Evolutionary conservation across 129 eudicot species (phyloP).

Genomic region (Flaveria brownii): DNA sequence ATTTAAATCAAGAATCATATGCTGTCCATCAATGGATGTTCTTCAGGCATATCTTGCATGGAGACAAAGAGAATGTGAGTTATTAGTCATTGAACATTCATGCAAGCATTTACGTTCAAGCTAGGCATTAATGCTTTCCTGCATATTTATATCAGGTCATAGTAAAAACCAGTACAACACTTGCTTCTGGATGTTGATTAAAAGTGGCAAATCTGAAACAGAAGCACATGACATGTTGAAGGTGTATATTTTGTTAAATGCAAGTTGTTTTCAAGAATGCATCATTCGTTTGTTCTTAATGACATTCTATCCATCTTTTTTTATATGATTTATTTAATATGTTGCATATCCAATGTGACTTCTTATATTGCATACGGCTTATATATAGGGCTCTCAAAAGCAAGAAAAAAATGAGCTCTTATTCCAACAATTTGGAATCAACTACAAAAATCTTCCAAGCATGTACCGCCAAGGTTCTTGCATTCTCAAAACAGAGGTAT

Average conservation of each 20-base stretch:
- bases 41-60: constrained; percentile 85
- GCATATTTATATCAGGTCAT: constrained; percentile 57
- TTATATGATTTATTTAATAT: background rate
- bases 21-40: constrained; percentile 74
- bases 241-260: constrained; percentile 42
- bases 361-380: background rate
- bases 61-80: constrained; percentile 81
- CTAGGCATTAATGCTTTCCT: background rate
- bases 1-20: constrained; percentile 58
- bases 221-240: constrained; percentile 67
- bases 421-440: constrained; percentile 46
- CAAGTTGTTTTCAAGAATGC: background rate
- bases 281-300: background rate
- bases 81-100: background rate
- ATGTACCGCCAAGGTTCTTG: constrained; percentile 89
- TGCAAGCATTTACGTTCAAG: background rate
- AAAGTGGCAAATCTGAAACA: constrained; percentile 56
- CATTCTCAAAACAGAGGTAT: constrained; percentile 58
- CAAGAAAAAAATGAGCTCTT: constrained; percentile 73
- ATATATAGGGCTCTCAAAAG: constrained; percentile 77
- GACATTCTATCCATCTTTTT: background rate
- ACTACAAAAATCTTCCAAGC: constrained; percentile 61
- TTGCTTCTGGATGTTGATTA: constrained; percentile 70
- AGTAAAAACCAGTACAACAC: constrained; percentile 58
- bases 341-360: background rate